A percentile compares a stretch with the other conserved stretches of the same genome.
Conservation (phyloP, 176 grass and related monocot species). For the Themeda triandra region DNA sequence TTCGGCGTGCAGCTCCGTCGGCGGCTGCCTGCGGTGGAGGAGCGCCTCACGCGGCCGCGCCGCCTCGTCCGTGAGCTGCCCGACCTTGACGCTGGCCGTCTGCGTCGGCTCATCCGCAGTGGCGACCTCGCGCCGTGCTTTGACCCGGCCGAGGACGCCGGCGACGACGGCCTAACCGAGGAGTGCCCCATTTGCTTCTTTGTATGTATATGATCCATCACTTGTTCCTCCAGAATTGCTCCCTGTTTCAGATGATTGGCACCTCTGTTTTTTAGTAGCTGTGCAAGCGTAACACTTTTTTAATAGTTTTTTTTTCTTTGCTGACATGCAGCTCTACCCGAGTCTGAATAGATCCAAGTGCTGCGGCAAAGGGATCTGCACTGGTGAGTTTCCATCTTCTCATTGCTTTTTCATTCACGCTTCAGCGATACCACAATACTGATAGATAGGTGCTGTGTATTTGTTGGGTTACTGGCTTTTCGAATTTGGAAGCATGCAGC, state of each 20-base stretch:
- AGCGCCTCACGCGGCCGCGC: constrained; percentile 70
- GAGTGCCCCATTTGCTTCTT: constrained; percentile 90
- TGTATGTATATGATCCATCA: constrained; percentile 46
- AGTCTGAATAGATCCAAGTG: constrained; percentile 77
- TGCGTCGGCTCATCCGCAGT: constrained; percentile 58
- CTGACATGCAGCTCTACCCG: constrained; percentile 48
- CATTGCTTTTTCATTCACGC: neutral
- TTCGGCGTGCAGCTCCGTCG: neutral
- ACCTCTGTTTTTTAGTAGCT: neutral
- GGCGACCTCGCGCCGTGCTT: constrained; percentile 73
- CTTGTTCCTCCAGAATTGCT: neutral
- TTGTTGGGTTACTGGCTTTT: neutral
- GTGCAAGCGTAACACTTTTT: neutral
- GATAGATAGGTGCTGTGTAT: neutral
- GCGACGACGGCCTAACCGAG: constrained; percentile 15
- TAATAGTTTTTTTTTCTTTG: neutral
- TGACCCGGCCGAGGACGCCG: constrained; percentile 51
- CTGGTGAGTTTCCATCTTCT: constrained; percentile 35
- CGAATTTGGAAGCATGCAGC: neutral
- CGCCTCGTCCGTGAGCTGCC: constrained; percentile 50
- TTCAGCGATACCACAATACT: neutral
- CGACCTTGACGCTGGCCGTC: constrained; percentile 57
- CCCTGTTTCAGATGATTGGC: neutral
- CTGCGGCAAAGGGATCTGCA: constrained; percentile 82
- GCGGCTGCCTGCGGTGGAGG: constrained; percentile 43